phyloP scores from a whole-genome alignment of 108 stramenopile genomes.

The Cyclotella atomus region DNA sequence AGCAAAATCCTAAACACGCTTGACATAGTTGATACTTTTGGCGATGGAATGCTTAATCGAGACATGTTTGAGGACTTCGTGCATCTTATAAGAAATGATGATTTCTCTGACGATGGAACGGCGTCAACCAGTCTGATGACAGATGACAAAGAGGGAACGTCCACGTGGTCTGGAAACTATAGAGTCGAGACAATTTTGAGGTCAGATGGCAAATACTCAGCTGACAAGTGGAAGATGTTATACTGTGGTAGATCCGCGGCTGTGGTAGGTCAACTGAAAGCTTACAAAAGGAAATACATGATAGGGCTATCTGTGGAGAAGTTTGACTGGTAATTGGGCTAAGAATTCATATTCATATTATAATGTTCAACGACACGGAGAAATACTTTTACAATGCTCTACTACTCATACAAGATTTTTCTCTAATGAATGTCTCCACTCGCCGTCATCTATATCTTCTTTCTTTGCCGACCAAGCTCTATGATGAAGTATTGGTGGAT shows the following conservation, averaged over 20 bases:
- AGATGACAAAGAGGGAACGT: neutral
- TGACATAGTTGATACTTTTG: slow-evolving; percentile 33
- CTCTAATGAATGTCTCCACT: slow-evolving; percentile 43
- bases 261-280: neutral
- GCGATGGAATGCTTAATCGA: slow-evolving; percentile 15
- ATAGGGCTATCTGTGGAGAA: slow-evolving; percentile 13
- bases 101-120: neutral
- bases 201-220: slow-evolving; percentile 26
- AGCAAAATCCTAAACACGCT: slow-evolving; percentile 22
- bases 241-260: slow-evolving; percentile 6
- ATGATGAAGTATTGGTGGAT: slow-evolving; percentile 39
- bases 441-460: slow-evolving; percentile 18
- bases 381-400: too few relatives aligned
- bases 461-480: slow-evolving; percentile 44
- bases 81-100: slow-evolving; percentile 17
- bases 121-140: neutral
- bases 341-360: too few relatives aligned
- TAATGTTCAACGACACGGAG: too few relatives aligned
- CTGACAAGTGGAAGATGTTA: slow-evolving; percentile 22
- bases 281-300: neutral
- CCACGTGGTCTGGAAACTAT: neutral
- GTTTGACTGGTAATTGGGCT: slow-evolving; percentile 16
- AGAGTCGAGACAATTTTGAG: slow-evolving; percentile 14
- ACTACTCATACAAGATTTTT: too few relatives aligned
- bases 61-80: slow-evolving; percentile 36